Conservation (phyloP, 352 stramenopile genomes). For the Globisporangium paroecandrum region DNA sequence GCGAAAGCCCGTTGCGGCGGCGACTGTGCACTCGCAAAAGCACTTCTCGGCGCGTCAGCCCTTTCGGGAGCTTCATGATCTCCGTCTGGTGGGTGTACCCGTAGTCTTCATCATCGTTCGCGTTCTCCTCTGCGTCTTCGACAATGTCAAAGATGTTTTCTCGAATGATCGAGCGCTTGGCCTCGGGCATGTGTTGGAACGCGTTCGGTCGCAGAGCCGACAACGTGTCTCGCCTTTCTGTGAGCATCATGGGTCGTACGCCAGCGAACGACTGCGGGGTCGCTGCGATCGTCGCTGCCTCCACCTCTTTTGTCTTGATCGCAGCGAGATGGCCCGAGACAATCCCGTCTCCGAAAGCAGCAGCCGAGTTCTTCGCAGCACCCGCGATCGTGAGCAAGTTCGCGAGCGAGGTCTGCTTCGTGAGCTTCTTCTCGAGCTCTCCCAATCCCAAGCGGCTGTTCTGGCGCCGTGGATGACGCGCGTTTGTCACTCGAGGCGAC, state of each 20-base stretch:
- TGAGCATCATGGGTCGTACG: constrained; percentile 12
- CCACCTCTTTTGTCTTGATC: constrained; percentile 27
- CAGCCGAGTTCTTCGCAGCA: background rate
- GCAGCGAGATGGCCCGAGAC: constrained; percentile 22
- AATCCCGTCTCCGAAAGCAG: background rate
- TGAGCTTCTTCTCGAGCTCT: background rate
- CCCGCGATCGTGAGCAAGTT: constrained; percentile 25
- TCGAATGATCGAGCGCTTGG: constrained; percentile 41
- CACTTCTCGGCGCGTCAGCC: constrained; percentile 65
- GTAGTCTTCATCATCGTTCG: constrained; percentile 23
- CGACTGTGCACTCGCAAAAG: constrained; percentile 51
- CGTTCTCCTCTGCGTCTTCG: constrained; percentile 51
- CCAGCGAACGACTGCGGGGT: constrained; percentile 12
- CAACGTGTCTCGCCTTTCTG: constrained; percentile 34
- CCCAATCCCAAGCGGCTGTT: constrained; percentile 2
- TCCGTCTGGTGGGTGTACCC: constrained; percentile 33
- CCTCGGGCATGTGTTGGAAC: constrained; percentile 26
- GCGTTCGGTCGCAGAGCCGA: constrained; percentile 35
- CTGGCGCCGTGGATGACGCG: constrained; percentile 17
- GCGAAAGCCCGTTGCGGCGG: constrained; percentile 27
- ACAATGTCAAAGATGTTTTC: constrained; percentile 82
- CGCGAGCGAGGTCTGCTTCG: constrained; percentile 29
- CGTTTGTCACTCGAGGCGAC: constrained; percentile 17
- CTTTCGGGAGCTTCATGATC: constrained; percentile 75
- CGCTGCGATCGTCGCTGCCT: constrained; percentile 30